Evolutionary conservation across 805 yeast species (phyloP), one percentile per base, ranked within the genome.

Genomic region (Alloascoidea hylecoeti): DNA sequence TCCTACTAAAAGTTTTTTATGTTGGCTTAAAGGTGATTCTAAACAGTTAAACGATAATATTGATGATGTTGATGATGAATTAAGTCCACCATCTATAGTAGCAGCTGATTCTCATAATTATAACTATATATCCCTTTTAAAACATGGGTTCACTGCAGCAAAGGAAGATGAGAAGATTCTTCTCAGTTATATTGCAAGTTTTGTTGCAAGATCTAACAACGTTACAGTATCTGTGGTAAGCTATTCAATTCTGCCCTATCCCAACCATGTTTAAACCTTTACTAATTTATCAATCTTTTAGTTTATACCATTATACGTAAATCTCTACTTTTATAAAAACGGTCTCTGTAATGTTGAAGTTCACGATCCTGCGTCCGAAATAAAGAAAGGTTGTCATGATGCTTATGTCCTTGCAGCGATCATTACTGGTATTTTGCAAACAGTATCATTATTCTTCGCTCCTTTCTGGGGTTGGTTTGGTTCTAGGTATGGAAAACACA

Each of bases 391-490:
- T 16, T 78, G 86, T 48, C 66, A 68, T 37, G 78, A 75, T 32
- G 84, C 81, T 0, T 77, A 73, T 44, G 61, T 75, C 5, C 66
- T 69, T 41, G 71, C 84, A 14, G 82, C 85, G 1, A 75, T 79
- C 34, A 55, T 79, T 18, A 70, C 81, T 0, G 89, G 89, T 5
- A 66, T 77, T n/a, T 63, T 75, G 3, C 78, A 78, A 44, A 60
- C 73, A 0, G 60, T 66, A 16, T 68, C 78, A 1, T 56, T 79
- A 16, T n/a, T 73, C 0, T 60, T 68, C 34, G 77, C 86, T 0
- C 88, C 86, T 12, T 17, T 74, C 2, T 70, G 75, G 64, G 88
- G 86, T 2, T 48, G 62, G 37, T 46, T 71, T n/a, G 64, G 73
- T 16, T 84, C 77, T 50, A 55, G 51, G 17, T 46, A 50, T 36